Evolutionary conservation across 1,284 basidiomycete species (phyloP).

Genomic region (Apiotrichum mycotoxinovorans): DNA sequence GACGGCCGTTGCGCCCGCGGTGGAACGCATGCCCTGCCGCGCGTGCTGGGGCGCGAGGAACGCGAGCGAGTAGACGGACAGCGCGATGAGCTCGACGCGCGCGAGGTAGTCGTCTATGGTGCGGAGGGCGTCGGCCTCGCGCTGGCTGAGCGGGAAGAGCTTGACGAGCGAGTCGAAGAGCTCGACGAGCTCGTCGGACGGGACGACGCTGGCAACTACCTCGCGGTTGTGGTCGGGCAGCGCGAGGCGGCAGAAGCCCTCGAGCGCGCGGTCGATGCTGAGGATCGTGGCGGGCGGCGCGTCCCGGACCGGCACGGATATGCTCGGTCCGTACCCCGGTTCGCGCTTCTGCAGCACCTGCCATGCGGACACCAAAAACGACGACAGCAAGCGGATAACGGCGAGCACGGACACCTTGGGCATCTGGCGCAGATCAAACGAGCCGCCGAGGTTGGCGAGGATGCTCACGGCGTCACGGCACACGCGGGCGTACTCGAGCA

Average conservation of each 20-base stretch:
- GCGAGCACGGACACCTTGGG: constrained; percentile 54
- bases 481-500: constrained; percentile 66
- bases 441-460: constrained; percentile 62
- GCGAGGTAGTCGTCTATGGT: constrained; percentile 65
- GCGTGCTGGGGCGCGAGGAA: constrained; percentile 74
- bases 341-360: constrained; percentile 60
- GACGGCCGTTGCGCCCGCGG: constrained; percentile 47
- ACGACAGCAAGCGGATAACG: constrained; percentile 66
- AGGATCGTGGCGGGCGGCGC: constrained; percentile 26
- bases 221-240: constrained; percentile 77
- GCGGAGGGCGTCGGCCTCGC: constrained; percentile 64
- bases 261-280: constrained; percentile 59
- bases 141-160: constrained; percentile 72
- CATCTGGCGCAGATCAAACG: constrained; percentile 52
- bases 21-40: constrained; percentile 64
- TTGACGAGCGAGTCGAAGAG: constrained; percentile 70
- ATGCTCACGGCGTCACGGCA: constrained; percentile 75
- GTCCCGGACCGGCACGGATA: constrained; percentile 25
- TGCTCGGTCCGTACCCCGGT: constrained; percentile 44
- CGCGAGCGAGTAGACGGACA: constrained; percentile 79
- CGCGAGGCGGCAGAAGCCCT: constrained; percentile 73
- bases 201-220: constrained; percentile 61
- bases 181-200: constrained; percentile 59
- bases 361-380: constrained; percentile 57
- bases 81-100: constrained; percentile 71